Evolutionary conservation across 176 grass and related monocot species (phyloP).

Genomic region (Aegilops speltoides): DNA sequence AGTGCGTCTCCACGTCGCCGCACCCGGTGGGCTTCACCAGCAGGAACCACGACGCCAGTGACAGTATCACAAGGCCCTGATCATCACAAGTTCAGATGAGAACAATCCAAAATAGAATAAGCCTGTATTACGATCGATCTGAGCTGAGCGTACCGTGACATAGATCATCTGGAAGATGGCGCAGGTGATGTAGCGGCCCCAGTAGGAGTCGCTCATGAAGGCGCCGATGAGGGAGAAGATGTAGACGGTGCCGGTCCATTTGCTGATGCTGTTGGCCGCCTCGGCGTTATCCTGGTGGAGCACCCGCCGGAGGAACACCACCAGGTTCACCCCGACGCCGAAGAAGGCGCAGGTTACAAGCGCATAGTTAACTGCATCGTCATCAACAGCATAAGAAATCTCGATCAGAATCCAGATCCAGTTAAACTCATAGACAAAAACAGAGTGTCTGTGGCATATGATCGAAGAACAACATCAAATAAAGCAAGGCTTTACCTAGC

Average conservation of each 20-base stretch:
- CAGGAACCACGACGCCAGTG: conserved; percentile 65
- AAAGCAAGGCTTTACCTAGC: conserved; percentile 50
- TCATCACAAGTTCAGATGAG: neutral
- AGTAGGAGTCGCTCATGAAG: conserved; percentile 89
- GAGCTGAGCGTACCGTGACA: conserved; percentile 40
- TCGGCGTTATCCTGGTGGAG: conserved; percentile 66
- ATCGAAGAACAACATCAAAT: too few relatives aligned
- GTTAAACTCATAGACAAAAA: neutral
- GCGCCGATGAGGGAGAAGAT: conserved; percentile 89
- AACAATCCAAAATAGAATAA: neutral
- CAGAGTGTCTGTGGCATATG: neutral
- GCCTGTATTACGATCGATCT: neutral
- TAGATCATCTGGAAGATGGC: conserved; percentile 82
- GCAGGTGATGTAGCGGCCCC: conserved; percentile 85
- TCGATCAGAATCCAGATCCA: neutral
- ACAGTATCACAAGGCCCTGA: conserved; percentile 67
- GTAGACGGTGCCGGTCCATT: conserved; percentile 88
- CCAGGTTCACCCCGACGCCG: conserved; percentile 84
- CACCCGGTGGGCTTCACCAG: conserved; percentile 74
- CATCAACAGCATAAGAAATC: neutral
- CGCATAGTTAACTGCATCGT: conserved; percentile 71
- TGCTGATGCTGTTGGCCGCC: conserved; percentile 83
- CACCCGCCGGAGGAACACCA: conserved; percentile 77
- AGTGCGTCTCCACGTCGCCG: conserved; percentile 41
- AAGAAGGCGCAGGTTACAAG: conserved; percentile 83